phyloP scores from a whole-genome alignment of 1,139 yeast species.

The Blastobotrys arbuscula region DNA sequence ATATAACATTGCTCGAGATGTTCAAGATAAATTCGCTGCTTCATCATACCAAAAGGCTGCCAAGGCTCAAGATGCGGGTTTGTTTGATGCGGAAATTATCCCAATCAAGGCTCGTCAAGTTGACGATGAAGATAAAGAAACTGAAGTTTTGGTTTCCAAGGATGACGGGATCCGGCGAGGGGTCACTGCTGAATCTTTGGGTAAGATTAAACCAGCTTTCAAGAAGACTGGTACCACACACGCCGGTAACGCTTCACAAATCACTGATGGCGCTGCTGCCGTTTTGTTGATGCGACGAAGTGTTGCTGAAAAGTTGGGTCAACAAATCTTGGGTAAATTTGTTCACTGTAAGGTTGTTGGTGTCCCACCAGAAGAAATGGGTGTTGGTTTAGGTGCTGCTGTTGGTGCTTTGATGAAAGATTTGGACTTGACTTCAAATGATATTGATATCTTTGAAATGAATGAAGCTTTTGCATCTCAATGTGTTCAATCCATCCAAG shows the following conservation, averaged over 20 bases:
- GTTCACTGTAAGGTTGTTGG: slow-evolving; percentile 75
- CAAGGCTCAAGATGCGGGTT: slow-evolving; percentile 61
- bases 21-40: slow-evolving; percentile 41
- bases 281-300: slow-evolving; percentile 82
- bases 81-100: slow-evolving; percentile 78
- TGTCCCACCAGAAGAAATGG: slow-evolving; percentile 97
- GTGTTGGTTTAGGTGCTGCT: slow-evolving; percentile 93
- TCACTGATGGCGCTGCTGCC: slow-evolving; percentile 93
- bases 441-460: slow-evolving; percentile 73
- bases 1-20: slow-evolving; percentile 38
- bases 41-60: slow-evolving; percentile 60
- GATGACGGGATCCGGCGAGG: slow-evolving; percentile 93
- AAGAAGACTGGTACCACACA: slow-evolving; percentile 75
- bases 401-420: slow-evolving; percentile 74
- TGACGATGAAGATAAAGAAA: slow-evolving; percentile 38
- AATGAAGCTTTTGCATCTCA: slow-evolving; percentile 98
- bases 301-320: slow-evolving; percentile 68
- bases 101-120: slow-evolving; percentile 49
- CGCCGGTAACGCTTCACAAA: slow-evolving; percentile 96
- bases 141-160: slow-evolving; percentile 48
- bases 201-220: slow-evolving; percentile 84
- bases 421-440: slow-evolving; percentile 56
- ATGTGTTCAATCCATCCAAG: slow-evolving; percentile 68
- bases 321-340: slow-evolving; percentile 67
- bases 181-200: slow-evolving; percentile 71